phyloP scores from a whole-genome alignment of 768 basidiomycete species.

The Sarcomyxa edulis region DNA sequence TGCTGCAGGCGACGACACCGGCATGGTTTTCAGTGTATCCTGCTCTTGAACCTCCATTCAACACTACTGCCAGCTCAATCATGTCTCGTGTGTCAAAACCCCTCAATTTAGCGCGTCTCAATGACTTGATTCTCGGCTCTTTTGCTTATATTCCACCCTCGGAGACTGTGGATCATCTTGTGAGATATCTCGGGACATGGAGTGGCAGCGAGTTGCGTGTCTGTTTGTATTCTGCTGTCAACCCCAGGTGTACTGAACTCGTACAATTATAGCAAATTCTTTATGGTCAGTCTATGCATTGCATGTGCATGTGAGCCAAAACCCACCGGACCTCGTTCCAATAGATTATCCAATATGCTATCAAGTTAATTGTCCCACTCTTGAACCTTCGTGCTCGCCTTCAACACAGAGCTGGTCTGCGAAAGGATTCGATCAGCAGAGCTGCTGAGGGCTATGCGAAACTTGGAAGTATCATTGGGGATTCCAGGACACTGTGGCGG shows the following conservation, averaged over 20 bases:
- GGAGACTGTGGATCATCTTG: slow-evolving; percentile 63
- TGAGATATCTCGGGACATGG: slow-evolving; percentile 78
- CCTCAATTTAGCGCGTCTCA: slow-evolving; percentile 44
- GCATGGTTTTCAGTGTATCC: too few species aligned
- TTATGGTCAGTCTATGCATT: slow-evolving; percentile 45
- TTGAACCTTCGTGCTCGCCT: slow-evolving; percentile 63
- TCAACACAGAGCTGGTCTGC: slow-evolving; percentile 59
- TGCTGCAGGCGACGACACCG: too few species aligned
- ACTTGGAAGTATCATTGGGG: slow-evolving; percentile 50
- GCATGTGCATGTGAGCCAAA: not conserved
- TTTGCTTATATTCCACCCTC: slow-evolving; percentile 57
- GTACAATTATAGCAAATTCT: slow-evolving; percentile 55
- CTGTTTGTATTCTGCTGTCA: slow-evolving; percentile 5
- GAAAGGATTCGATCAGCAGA: slow-evolving; percentile 47
- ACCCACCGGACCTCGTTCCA: not conserved
- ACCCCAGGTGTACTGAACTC: slow-evolving; percentile 4
- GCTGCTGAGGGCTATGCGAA: slow-evolving; percentile 48
- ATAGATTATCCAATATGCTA: slow-evolving; percentile 68
- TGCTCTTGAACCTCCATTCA: too few species aligned
- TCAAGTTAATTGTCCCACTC: slow-evolving; percentile 66
- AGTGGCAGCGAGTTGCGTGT: slow-evolving; percentile 79
- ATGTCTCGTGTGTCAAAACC: slow-evolving; percentile 53
- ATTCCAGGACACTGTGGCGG: slow-evolving; percentile 71
- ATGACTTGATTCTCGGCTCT: slow-evolving; percentile 58
- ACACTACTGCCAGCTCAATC: too few species aligned